These are phyloP conservation scores for Citrus hindsii DNA, from an alignment of 345 rosid species.

Conservation along the genomic window DNA sequence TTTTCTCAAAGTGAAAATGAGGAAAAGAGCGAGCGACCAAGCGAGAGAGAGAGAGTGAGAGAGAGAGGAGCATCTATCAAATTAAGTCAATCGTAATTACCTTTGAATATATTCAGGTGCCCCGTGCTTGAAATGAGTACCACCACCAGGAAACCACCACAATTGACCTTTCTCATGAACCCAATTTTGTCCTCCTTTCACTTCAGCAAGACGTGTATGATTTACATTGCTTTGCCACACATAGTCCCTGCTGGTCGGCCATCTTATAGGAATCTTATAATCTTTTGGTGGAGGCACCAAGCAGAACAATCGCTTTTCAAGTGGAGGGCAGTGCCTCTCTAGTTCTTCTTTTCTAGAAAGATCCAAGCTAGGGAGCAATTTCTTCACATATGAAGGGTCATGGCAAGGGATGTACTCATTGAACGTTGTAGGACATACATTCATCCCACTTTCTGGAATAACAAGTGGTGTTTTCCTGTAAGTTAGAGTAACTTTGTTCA, in stretches of 20 bases:
- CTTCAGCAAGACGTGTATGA: constrained; percentile 81
- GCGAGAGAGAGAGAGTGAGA: not conserved
- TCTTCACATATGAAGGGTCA: constrained; percentile 48
- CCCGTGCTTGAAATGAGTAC: constrained; percentile 95
- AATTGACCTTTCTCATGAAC: constrained; percentile 67
- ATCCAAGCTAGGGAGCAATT: constrained; percentile 55
- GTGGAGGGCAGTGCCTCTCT: constrained; percentile 90
- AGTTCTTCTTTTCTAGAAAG: constrained; percentile 74
- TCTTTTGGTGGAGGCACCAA: constrained; percentile 85
- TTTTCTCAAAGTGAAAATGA: not conserved
- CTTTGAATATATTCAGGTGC: constrained; percentile 89
- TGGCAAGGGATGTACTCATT: constrained; percentile 92
- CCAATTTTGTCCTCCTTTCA: constrained; percentile 98
- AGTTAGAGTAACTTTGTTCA: constrained; percentile 54
- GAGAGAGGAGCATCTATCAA: not conserved
- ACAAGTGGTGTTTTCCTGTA: constrained; percentile 48
- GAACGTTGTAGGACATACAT: constrained; percentile 58
- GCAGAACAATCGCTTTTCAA: constrained; percentile 74
- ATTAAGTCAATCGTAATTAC: constrained; percentile 26
- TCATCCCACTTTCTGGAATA: constrained; percentile 43
- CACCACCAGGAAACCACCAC: constrained; percentile 99
- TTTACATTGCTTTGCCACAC: constrained; percentile 95
- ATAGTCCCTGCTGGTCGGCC: constrained; percentile 89
- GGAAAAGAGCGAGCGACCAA: too few species aligned
- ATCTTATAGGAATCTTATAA: constrained; percentile 78